phyloP scores from a whole-genome alignment of 306 rosid species.

The Glycine soja region DNA sequence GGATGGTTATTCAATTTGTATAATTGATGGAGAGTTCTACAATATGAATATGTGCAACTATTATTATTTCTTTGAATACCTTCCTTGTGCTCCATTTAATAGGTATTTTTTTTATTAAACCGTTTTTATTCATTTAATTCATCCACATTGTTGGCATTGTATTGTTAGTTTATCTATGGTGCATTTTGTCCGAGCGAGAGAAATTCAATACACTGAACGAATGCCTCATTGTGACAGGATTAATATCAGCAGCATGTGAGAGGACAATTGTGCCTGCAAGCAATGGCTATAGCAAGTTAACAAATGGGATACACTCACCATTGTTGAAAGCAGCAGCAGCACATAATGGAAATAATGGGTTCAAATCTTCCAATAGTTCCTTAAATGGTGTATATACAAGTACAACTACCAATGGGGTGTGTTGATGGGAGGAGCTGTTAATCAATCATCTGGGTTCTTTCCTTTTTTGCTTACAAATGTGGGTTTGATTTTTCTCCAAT shows the following conservation, averaged over 20 bases:
- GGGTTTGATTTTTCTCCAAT: constrained; percentile 41
- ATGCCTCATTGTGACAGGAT: constrained; percentile 56
- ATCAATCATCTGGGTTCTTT: not conserved
- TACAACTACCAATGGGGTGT: constrained; percentile 56
- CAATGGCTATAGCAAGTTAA: constrained; percentile 48
- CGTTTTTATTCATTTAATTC: not conserved
- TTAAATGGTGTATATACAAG: constrained; percentile 66
- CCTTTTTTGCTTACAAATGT: constrained; percentile 28
- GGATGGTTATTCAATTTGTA: no score
- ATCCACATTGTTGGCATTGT: not conserved
- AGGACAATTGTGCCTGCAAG: constrained; percentile 43
- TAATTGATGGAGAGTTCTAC: no score
- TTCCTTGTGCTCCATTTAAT: not conserved
- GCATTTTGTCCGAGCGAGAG: not conserved
- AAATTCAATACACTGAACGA: constrained; percentile 11
- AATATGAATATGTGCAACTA: no score
- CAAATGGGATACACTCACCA: constrained; percentile 53
- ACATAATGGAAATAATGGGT: constrained; percentile 52
- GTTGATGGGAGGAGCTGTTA: constrained; percentile 48
- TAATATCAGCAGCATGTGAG: constrained; percentile 70
- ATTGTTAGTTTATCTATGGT: not conserved
- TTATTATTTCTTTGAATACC: no score
- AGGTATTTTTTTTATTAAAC: not conserved
- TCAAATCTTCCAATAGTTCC: constrained; percentile 62
- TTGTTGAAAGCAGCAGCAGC: constrained; percentile 33